phyloP scores from a whole-genome alignment of 768 basidiomycete species.

The Cyclocybe cylindracea region DNA sequence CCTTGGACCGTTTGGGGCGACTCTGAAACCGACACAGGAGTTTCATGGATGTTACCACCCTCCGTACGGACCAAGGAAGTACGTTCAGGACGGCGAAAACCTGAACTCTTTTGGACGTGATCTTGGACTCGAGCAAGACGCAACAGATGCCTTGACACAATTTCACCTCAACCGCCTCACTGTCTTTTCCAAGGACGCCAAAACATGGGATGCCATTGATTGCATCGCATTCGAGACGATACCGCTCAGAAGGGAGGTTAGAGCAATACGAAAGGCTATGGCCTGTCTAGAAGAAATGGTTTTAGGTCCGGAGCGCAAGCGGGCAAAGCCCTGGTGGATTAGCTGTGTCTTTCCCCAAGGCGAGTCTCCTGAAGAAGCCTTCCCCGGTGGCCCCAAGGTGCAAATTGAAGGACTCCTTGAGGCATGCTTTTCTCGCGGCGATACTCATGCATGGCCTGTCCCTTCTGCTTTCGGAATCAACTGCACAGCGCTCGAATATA shows the following conservation, averaged over 20 bases:
- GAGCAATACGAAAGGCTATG: constrained; percentile 66
- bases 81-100: constrained; percentile 32
- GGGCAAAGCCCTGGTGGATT: constrained; percentile 74
- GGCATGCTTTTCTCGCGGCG: constrained; percentile 33
- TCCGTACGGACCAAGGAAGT: constrained; percentile 64
- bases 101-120: constrained; percentile 42
- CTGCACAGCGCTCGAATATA: constrained; percentile 55
- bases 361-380: constrained; percentile 39
- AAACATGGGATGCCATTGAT: constrained; percentile 58
- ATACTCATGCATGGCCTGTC: constrained; percentile 16
- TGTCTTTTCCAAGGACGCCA: constrained; percentile 48
- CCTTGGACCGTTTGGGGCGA: constrained; percentile 75
- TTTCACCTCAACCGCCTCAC: constrained; percentile 68
- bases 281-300: constrained; percentile 28
- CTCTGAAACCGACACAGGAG: constrained; percentile 65
- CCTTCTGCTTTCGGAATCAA: constrained; percentile 74
- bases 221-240: constrained; percentile 79
- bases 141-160: constrained; percentile 51
- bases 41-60: constrained; percentile 77
- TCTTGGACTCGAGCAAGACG: constrained; percentile 30
- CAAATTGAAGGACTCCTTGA: constrained; percentile 42
- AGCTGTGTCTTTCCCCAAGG: constrained; percentile 62
- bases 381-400: constrained; percentile 20
- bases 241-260: constrained; percentile 64
- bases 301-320: constrained; percentile 5